A percentile compares a stretch with the other conserved stretches of the same genome.
Conservation (phyloP, 306 rosid genomes). For the Carpinus viminea region DNA sequence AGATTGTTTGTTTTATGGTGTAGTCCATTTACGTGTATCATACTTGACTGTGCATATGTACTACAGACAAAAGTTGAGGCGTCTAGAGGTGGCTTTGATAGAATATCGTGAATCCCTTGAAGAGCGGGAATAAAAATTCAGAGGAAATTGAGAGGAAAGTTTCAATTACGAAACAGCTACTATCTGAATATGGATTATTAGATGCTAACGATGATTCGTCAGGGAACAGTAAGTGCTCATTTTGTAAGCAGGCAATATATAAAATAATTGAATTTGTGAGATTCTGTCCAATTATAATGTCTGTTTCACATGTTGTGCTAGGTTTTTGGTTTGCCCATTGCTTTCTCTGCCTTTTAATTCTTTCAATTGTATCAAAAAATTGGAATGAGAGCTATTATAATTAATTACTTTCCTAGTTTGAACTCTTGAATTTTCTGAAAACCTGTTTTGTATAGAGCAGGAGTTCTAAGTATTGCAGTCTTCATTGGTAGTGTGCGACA, state of each 20-base stretch:
- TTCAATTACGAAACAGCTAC: constrained; percentile 60
- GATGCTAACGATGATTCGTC: constrained; percentile 70
- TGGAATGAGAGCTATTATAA: background rate
- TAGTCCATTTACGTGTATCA: background rate
- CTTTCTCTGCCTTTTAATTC: background rate
- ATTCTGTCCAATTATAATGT: background rate
- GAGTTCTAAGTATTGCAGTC: background rate
- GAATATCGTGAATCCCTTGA: constrained; percentile 96
- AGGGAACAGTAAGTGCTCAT: constrained; percentile 63
- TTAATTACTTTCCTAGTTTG: background rate
- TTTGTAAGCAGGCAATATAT: background rate
- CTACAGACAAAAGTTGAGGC: constrained; percentile 89
- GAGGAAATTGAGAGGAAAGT: constrained; percentile 89
- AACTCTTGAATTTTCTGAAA: background rate
- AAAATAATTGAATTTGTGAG: background rate
- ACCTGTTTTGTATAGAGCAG: background rate
- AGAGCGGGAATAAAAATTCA: constrained; percentile 72
- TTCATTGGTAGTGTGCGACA: background rate
- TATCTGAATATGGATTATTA: constrained; percentile 73
- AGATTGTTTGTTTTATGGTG: background rate
- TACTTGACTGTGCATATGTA: constrained; percentile 13
- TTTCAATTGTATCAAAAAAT: background rate
- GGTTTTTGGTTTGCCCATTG: background rate
- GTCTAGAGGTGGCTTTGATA: constrained; percentile 88
- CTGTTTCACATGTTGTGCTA: constrained; percentile 3